These are phyloP conservation scores for Trichomonas vaginalis DNA, from an alignment of 208 protist species.

Conservation along the genomic window DNA sequence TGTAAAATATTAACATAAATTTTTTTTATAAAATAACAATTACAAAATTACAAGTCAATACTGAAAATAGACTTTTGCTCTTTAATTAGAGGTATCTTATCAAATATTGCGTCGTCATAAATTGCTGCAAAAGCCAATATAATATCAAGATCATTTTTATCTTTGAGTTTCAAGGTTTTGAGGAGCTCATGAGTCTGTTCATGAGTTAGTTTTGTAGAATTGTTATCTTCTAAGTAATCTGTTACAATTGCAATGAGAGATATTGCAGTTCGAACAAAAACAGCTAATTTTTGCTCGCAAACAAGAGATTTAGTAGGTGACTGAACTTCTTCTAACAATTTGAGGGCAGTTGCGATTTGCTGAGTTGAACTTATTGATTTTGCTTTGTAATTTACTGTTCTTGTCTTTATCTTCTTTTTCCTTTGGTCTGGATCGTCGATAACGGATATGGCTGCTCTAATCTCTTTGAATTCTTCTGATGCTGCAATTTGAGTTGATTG, in stretches of 20 bases:
- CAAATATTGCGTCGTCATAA: neutral
- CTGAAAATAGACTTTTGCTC: neutral
- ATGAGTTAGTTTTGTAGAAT: neutral
- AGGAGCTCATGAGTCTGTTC: neutral
- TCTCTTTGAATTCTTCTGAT: neutral
- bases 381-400: neutral
- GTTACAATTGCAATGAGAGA: neutral
- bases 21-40: too few relatives aligned
- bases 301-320: neutral
- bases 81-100: neutral
- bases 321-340: neutral
- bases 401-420: neutral
- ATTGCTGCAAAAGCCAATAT: neutral
- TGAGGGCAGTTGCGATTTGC: neutral
- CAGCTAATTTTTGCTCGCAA: neutral
- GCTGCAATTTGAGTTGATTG: neutral
- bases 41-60: too few relatives aligned
- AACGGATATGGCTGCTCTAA: neutral
- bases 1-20: too few relatives aligned
- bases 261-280: neutral
- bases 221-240: neutral
- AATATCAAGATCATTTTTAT: neutral
- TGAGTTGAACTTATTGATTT: neutral
- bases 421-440: neutral
- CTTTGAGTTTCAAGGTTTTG: neutral